Evolutionary conservation across 495 filamentous ascomycete species (phyloP).

Genomic region (Penicillium fimorum): DNA sequence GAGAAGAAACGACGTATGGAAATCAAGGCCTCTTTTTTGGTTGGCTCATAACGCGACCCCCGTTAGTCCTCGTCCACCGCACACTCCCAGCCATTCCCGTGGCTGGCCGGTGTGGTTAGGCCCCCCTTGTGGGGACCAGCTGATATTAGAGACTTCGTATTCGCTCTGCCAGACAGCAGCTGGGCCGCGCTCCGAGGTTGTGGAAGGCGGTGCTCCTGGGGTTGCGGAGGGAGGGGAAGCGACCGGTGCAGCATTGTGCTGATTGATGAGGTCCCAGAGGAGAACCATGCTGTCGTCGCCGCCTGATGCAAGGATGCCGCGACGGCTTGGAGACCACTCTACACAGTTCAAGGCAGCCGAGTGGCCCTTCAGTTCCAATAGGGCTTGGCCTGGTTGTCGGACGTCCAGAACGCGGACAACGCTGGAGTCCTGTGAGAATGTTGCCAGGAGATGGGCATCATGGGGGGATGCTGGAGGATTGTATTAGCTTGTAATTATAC

Average conservation of each 20-base stretch:
- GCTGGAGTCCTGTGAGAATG: constrained; percentile 90
- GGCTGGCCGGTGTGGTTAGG: constrained; percentile 61
- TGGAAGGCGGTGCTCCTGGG: constrained; percentile 34
- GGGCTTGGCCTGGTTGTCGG: constrained; percentile 90
- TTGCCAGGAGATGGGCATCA: constrained; percentile 92
- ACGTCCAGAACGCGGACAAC: constrained; percentile 95
- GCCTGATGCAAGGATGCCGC: constrained; percentile 87
- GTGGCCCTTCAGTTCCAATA: constrained; percentile 94
- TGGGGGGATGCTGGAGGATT: constrained; percentile 75
- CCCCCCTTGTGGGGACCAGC: constrained; percentile 83
- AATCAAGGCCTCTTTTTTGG: background rate
- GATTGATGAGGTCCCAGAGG: constrained; percentile 88
- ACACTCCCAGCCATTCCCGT: constrained; percentile 92
- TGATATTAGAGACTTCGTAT: constrained; percentile 92
- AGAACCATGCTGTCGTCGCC: constrained; percentile 89
- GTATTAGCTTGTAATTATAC: background rate
- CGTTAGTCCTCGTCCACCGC: constrained; percentile 88
- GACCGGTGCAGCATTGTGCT: constrained; percentile 54
- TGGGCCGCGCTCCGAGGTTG: constrained; percentile 57
- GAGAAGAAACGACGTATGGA: background rate
- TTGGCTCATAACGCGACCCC: constrained; percentile 64
- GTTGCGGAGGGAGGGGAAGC: constrained; percentile 31
- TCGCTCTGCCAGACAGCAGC: constrained; percentile 91
- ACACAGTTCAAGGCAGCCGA: constrained; percentile 81
- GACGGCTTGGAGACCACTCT: constrained; percentile 87